Evolutionary conservation across 202 grass and related monocot genomes (phyloP).

Genomic region (Alloteropsis angusta): DNA sequence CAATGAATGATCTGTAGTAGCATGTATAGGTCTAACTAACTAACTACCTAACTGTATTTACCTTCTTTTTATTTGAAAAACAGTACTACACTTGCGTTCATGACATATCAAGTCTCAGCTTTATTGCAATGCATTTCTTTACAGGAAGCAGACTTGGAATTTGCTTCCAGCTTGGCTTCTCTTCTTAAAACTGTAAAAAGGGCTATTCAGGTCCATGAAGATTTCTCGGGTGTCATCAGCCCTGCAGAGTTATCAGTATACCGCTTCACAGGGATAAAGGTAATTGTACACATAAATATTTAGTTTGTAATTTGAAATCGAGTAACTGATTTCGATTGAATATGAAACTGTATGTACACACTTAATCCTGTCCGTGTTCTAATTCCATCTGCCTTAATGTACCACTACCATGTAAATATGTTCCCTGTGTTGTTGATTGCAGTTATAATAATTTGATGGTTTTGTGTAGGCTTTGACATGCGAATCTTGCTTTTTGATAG

Average conservation of each 20-base stretch:
- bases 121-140: conserved; percentile 18
- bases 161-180: conserved; percentile 62
- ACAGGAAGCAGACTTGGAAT: conserved; percentile 79
- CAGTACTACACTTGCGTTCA: not conserved
- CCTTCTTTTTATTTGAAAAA: not conserved
- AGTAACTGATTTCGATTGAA: not conserved
- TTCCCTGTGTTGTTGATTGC: not conserved
- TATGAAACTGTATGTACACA: not conserved
- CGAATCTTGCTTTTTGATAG: not conserved
- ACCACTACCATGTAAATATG: not conserved
- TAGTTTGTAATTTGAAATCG: conserved; percentile 4
- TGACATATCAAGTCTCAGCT: not conserved
- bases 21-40: not conserved
- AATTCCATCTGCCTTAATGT: not conserved
- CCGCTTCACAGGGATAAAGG: conserved; percentile 76
- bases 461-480: not conserved
- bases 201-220: conserved; percentile 61
- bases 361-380: not conserved
- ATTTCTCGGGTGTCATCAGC: conserved; percentile 45
- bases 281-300: conserved; percentile 28
- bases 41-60: not conserved
- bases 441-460: not conserved
- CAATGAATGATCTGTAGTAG: not conserved
- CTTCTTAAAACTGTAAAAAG: conserved; percentile 62
- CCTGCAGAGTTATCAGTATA: conserved; percentile 62